Conservation (phyloP, 2,329 filamentous ascomycete genomes). For the Tolypocladium endophyticum region DNA sequence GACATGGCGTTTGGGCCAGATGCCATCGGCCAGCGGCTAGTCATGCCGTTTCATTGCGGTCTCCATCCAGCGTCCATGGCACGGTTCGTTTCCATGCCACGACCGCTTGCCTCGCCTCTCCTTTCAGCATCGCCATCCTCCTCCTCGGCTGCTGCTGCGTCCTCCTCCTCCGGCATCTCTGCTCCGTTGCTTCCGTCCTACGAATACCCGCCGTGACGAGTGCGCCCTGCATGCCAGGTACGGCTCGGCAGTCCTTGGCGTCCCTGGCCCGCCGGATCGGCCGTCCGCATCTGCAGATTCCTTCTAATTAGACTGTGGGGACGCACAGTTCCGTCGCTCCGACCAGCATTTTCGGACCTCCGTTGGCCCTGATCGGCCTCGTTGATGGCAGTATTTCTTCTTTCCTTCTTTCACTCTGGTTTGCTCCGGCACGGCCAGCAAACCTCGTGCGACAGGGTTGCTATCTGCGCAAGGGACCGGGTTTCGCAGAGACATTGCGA, state of each 20-base stretch:
- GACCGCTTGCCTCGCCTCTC: background rate
- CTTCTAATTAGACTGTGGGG: constrained; percentile 12
- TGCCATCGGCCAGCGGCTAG: background rate
- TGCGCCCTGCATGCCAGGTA: background rate
- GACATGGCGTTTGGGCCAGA: background rate
- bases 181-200: background rate
- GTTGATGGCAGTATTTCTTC: background rate
- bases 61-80: background rate
- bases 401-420: background rate
- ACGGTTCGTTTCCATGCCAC: background rate
- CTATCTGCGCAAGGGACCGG: background rate
- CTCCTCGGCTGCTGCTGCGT: background rate
- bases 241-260: background rate
- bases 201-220: background rate
- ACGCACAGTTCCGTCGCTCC: constrained; percentile 1
- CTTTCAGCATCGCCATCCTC: background rate
- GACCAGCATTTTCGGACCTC: constrained; percentile 1
- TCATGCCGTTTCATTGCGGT: background rate
- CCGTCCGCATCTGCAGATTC: constrained; percentile 11
- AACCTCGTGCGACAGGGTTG: background rate
- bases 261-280: constrained; percentile 11
- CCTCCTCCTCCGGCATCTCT: background rate
- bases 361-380: background rate
- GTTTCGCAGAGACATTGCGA: background rate
- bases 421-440: background rate